Evolutionary conservation across 2,329 filamentous ascomycete species (phyloP), one percentile per base, ranked within the genome.

Genomic region (Verticillium albo-atrum): DNA sequence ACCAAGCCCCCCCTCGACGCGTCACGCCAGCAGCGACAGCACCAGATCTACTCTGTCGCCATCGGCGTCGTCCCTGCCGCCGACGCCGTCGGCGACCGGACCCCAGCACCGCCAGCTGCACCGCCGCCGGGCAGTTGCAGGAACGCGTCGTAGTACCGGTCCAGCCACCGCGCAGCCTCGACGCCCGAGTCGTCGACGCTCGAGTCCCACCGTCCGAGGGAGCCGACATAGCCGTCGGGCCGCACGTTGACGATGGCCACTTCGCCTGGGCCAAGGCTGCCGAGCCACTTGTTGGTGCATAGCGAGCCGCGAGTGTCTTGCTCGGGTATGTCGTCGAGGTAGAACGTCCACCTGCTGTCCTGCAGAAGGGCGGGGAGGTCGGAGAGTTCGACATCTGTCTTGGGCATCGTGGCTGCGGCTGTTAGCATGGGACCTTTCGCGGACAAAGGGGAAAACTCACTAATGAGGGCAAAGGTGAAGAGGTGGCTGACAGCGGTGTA

Each of bases 171-270:
- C 28, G 82, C 82, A 9, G 82, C 82, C 54, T 79, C 75, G 50
- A 78, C 70, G 50, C 82, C 82, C 6, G 80, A 72, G 50, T 79
- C 79, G 58, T 82, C 80, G 28, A 80, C 68, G 64, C 75, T 77
- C 34, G 79, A 77, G 67, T 82, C 79, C 80, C 80, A 83, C 47
- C 79, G 73, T 52, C 80, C 76, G 26, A 90, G 72, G n/a, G 81
- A 85, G 1, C 89, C 89, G 4, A 91, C 84, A 69, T 91, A 92
- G 12, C 89, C 89, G 71, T 92, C 89, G 0, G 89, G 89, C 5
- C 89, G 80, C 2, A 92, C 86, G 65, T 89, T 87, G 47, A 88
- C 77, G 47, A 91, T 81, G 4, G 83, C 85, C 6, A 89, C 81
- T 64, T 89, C 82, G 10, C 79, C 76, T 1, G 78, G 75, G 0